Evolutionary conservation across 78 protist species (phyloP).

Genomic region (Anaeramoeba flamelloides): DNA sequence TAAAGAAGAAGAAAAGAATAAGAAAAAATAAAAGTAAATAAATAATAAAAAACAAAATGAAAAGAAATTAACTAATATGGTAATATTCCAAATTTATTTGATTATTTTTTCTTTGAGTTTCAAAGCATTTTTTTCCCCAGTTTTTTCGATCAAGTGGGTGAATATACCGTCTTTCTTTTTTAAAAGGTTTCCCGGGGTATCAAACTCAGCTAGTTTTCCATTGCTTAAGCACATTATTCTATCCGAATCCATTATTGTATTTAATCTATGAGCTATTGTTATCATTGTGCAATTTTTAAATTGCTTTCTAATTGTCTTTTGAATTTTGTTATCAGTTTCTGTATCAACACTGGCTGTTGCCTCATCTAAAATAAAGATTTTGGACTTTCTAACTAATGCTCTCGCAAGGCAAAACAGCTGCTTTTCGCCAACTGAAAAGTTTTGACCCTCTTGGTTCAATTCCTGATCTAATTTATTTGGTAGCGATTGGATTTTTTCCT

Average conservation of each 20-base stretch:
- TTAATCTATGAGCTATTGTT: conserved; percentile 36
- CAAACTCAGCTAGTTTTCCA: conserved; percentile 47
- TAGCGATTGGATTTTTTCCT: neutral
- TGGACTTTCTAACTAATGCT: no score
- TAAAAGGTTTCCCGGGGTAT: conserved; percentile 38
- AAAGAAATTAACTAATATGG: no score
- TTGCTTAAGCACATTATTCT: conserved; percentile 33
- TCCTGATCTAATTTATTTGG: neutral
- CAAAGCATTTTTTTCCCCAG: no score
- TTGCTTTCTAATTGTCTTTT: conserved; percentile 53
- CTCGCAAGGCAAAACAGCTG: conserved; percentile 1
- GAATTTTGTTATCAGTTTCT: conserved; percentile 54
- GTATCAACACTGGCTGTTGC: conserved; percentile 89
- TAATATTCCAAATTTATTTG: no score
- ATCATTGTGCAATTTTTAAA: no score
- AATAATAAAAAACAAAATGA: no score
- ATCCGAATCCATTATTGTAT: conserved; percentile 68
- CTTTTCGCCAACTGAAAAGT: neutral
- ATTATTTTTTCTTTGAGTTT: no score
- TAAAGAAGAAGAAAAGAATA: no score
- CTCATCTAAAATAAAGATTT: no score
- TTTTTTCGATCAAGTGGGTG: neutral
- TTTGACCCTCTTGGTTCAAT: neutral
- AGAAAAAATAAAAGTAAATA: no score
- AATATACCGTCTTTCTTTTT: neutral